These are phyloP conservation scores for Coniochaeta hoffmannii DNA, from an alignment of 2,329 filamentous ascomycete genomes.

Conservation along the genomic window DNA sequence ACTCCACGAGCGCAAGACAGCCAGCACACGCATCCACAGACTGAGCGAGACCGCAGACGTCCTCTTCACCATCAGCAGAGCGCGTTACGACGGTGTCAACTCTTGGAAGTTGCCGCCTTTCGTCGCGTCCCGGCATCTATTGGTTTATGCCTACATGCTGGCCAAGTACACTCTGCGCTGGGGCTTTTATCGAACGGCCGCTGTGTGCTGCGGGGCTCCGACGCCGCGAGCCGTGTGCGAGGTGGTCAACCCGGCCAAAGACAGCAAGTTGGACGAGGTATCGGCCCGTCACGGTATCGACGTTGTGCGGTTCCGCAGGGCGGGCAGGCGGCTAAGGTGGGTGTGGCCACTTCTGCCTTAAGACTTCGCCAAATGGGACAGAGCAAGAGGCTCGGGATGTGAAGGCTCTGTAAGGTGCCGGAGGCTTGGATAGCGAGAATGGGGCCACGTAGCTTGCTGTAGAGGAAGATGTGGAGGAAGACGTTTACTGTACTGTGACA, in stretches of 20 bases:
- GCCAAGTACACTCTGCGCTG: constrained; percentile 34
- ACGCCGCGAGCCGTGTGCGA: constrained; percentile 24
- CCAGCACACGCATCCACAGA: constrained; percentile 19
- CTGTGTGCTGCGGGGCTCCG: constrained; percentile 20
- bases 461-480: too few relatives aligned
- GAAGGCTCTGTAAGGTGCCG: too few relatives aligned
- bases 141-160: constrained; percentile 32
- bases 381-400: too few relatives aligned
- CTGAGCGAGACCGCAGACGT: constrained; percentile 38
- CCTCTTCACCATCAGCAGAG: constrained; percentile 31
- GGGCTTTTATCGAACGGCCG: constrained; percentile 29
- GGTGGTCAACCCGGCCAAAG: constrained; percentile 35
- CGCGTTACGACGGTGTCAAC: constrained; percentile 28
- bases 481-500: too few relatives aligned
- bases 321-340: not conserved
- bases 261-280: constrained; percentile 25
- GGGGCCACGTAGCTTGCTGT: too few relatives aligned
- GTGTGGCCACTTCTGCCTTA: not conserved
- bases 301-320: not conserved
- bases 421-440: too few relatives aligned
- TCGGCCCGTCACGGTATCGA: constrained; percentile 23
- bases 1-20: constrained; percentile 24
- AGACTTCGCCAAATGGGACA: not conserved
- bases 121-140: constrained; percentile 10
- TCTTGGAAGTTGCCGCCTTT: constrained; percentile 20